A percentile compares a stretch with the other conserved stretches of the same genome.
Conservation (phyloP, 768 basidiomycete genomes). For the Auriculariales sp. region DNA sequence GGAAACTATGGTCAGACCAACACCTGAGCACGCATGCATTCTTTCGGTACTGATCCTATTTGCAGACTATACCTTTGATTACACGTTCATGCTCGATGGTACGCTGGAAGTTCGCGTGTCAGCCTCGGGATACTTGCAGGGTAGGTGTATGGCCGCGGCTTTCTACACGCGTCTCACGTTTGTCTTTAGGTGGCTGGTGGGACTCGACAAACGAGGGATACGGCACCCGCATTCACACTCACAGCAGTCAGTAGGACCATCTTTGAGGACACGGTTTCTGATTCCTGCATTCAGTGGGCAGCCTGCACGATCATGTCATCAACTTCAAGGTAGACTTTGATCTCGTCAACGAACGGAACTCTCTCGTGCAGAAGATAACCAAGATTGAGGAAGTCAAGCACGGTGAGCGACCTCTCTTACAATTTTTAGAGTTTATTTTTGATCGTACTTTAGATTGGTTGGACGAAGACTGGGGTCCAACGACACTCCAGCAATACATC, state of each 20-base stretch:
- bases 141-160: not conserved
- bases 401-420: no score
- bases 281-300: conserved; percentile 31
- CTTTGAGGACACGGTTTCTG: not conserved
- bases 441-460: no score
- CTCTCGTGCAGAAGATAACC: conserved; percentile 35
- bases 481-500: conserved; percentile 40
- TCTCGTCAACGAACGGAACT: conserved; percentile 43
- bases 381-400: conserved; percentile 32
- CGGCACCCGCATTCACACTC: conserved; percentile 39
- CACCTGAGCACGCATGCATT: no score
- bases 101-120: conserved; percentile 55
- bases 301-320: conserved; percentile 53
- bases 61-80: conserved; percentile 36
- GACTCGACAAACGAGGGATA: conserved; percentile 32
- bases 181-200: conserved; percentile 31
- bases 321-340: conserved; percentile 57
- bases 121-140: conserved; percentile 56
- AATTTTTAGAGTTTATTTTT: no score
- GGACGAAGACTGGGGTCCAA: conserved; percentile 41
- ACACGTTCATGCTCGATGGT: conserved; percentile 50
- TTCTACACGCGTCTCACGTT: not conserved
- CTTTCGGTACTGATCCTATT: not conserved
- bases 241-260: conserved; percentile 27
- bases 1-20: not conserved